phyloP scores from a whole-genome alignment of 2,329 filamentous ascomycete species.

The Magnaporthiopsis incrustans region DNA sequence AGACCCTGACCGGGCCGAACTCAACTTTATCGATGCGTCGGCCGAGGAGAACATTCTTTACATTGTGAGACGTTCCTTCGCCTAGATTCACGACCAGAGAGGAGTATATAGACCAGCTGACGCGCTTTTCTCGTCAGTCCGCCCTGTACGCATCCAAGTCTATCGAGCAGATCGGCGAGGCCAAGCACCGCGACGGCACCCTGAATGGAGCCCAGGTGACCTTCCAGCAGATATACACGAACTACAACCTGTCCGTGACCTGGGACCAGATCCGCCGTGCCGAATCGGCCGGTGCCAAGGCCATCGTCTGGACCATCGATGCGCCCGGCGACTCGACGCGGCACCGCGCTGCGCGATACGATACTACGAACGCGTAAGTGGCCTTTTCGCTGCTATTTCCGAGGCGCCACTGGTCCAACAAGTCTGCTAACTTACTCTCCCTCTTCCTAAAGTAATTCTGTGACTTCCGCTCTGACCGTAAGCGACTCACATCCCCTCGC shows the following conservation, averaged over 20 bases:
- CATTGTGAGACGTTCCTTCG: constrained; percentile 17
- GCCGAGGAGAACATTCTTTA: constrained; percentile 37
- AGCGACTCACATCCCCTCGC: background rate
- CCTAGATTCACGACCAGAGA: background rate
- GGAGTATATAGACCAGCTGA: background rate
- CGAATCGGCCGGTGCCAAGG: constrained; percentile 26
- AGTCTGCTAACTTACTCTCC: background rate
- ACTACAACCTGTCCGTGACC: constrained; percentile 24
- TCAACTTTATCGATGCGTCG: constrained; percentile 39
- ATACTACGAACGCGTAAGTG: constrained; percentile 11
- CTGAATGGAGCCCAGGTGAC: constrained; percentile 21
- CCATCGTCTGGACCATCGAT: constrained; percentile 30
- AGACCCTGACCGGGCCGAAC: constrained; percentile 32
- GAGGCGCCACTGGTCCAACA: background rate
- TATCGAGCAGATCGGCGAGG: constrained; percentile 25
- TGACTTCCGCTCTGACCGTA: constrained; percentile 9
- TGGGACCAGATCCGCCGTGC: constrained; percentile 25
- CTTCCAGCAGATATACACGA: constrained; percentile 27
- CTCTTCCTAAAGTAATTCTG: constrained; percentile 9
- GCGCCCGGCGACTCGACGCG: constrained; percentile 16
- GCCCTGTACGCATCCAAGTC: constrained; percentile 24
- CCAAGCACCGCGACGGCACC: constrained; percentile 15
- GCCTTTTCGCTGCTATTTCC: background rate
- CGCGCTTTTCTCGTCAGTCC: background rate
- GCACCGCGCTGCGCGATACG: constrained; percentile 16